phyloP scores from a whole-genome alignment of 306 rosid genomes.

The Senna siamea region DNA sequence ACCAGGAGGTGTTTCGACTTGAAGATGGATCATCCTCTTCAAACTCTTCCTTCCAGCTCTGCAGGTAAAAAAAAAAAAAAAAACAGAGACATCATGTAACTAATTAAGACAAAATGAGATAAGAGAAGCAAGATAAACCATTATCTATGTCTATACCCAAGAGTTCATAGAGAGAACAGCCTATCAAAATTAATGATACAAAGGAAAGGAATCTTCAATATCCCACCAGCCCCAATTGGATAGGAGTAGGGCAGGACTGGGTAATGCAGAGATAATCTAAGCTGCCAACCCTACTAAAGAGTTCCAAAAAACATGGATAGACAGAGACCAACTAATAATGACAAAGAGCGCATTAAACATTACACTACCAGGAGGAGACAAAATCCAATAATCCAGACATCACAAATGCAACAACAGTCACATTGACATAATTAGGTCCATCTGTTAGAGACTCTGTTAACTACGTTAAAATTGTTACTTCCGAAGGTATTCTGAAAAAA shows the following conservation, averaged over 20 bases:
- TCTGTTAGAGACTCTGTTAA: too few relatives aligned
- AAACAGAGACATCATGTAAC: constrained; percentile 7
- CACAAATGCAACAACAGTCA: constrained; percentile 18
- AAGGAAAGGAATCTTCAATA: constrained; percentile 1
- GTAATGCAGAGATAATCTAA: constrained; percentile 11
- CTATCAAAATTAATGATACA: not conserved
- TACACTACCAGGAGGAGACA: not conserved
- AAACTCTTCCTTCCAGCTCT: constrained; percentile 45
- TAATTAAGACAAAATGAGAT: constrained; percentile 9
- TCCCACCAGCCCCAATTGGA: constrained; percentile 9
- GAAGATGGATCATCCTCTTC: constrained; percentile 37
- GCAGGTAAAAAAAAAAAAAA: not conserved
- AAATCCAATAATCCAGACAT: constrained; percentile 9
- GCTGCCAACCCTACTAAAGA: constrained; percentile 12
- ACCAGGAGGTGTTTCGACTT: constrained; percentile 42
- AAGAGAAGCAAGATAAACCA: constrained; percentile 2
- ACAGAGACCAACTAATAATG: constrained; percentile 21
- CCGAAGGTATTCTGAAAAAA: not conserved
- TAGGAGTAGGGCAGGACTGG: not conserved
- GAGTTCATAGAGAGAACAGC: constrained; percentile 10
- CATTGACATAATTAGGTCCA: not conserved
- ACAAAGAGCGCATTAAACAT: not conserved
- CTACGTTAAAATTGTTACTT: not conserved
- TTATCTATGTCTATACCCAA: not conserved
- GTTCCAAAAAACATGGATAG: constrained; percentile 20